Percentiles rank a stretch among this genome's conserved stretches.
Conservation (phyloP, 352 stramenopile genomes). For the Pythium guiyangense region DNA sequence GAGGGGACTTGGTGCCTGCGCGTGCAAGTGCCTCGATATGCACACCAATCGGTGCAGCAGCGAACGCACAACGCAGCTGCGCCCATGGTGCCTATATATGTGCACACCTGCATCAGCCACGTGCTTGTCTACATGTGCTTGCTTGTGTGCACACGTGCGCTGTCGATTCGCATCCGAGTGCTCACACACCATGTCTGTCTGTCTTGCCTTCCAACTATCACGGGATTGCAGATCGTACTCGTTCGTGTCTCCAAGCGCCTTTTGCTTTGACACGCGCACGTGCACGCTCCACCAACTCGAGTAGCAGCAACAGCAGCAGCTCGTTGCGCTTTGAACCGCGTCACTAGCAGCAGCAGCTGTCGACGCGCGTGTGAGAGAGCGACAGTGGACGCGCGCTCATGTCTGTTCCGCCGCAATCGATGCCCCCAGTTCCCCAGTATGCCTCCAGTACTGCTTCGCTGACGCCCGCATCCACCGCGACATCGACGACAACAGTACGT, state of each 20-base stretch:
- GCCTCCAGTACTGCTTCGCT: constrained; percentile 34
- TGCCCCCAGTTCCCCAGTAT: constrained; percentile 75
- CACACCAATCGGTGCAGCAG: constrained; percentile 6
- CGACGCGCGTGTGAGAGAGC: not conserved
- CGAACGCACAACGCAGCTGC: not conserved
- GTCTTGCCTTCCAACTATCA: too few relatives aligned
- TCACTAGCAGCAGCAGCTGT: not conserved
- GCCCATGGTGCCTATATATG: not conserved
- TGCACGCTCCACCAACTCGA: too few relatives aligned
- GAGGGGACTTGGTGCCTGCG: not conserved
- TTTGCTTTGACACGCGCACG: not conserved
- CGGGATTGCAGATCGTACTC: too few relatives aligned
- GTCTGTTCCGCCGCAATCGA: constrained; percentile 62
- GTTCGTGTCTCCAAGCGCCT: not conserved
- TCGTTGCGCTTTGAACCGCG: not conserved
- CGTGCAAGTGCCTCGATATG: constrained; percentile 5
- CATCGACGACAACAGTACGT: constrained; percentile 16
- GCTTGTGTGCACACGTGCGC: not conserved
- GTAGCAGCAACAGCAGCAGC: not conserved
- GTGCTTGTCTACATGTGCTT: too few relatives aligned
- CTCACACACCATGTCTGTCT: not conserved
- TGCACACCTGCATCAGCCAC: not conserved
- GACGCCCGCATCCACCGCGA: constrained; percentile 22
- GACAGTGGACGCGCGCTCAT: constrained; percentile 25
- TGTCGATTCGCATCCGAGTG: not conserved